A percentile compares a stretch with the other conserved stretches of the same genome.
Evolutionary conservation across 2,329 filamentous ascomycete genomes (phyloP).

Genomic region (Neodidymelliopsis sp.): DNA sequence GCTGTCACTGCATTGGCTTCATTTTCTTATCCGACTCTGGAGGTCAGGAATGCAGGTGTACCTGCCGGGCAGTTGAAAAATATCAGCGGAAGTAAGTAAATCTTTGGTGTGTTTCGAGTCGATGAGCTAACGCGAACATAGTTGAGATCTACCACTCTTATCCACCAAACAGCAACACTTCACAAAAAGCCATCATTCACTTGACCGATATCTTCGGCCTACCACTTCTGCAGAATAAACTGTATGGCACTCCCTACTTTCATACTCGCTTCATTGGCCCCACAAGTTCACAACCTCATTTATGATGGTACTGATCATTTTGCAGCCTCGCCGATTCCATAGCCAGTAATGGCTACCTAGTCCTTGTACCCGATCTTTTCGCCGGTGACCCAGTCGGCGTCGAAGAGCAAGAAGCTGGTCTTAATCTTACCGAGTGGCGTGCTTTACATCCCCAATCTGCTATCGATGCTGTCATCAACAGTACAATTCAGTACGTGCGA

Average conservation of each 20-base stretch:
- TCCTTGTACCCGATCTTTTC: conserved; percentile 48
- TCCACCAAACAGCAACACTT: conserved; percentile 23
- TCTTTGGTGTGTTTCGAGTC: background rate
- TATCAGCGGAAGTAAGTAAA: conserved; percentile 32
- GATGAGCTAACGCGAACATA: conserved; percentile 6
- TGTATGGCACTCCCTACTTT: conserved; percentile 19
- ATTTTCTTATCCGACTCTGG: conserved; percentile 14
- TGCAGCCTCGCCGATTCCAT: conserved; percentile 44
- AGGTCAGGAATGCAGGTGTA: conserved; percentile 24
- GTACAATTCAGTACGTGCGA: conserved; percentile 64
- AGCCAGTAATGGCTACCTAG: conserved; percentile 44
- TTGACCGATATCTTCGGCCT: conserved; percentile 48
- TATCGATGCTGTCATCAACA: conserved; percentile 58
- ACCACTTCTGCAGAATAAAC: conserved; percentile 41
- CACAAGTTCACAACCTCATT: background rate
- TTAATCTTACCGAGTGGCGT: conserved; percentile 59
- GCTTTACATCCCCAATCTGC: conserved; percentile 53
- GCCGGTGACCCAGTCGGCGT: conserved; percentile 37
- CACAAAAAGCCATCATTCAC: conserved; percentile 42
- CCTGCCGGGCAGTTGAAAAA: conserved; percentile 32
- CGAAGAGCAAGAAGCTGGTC: conserved; percentile 69
- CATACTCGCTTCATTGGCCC: too few relatives aligned
- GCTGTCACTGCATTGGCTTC: conserved; percentile 6
- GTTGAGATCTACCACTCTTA: conserved; percentile 33
- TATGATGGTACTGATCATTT: background rate